Conservation (phyloP, 2,329 filamentous ascomycete genomes). For the Graphiopsis chlorocephala region DNA sequence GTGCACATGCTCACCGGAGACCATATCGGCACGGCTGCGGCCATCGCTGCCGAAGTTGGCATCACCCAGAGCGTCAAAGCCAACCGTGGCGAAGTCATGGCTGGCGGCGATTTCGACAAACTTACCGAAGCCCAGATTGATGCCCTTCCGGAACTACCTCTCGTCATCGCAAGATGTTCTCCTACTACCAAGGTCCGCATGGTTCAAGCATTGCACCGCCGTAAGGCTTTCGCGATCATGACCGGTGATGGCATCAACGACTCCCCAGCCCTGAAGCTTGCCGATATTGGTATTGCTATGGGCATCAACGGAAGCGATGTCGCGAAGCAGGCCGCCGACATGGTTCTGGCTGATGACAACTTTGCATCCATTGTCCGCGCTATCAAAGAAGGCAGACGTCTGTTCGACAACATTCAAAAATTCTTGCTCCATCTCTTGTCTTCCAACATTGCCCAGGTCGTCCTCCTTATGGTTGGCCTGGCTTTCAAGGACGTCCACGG, state of each 20-base stretch:
- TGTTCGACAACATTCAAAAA: conserved; percentile 44
- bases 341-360: conserved; percentile 42
- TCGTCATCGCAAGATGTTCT: conserved; percentile 44
- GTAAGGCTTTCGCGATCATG: conserved; percentile 38
- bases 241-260: conserved; percentile 42
- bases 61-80: conserved; percentile 32
- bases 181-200: conserved; percentile 45
- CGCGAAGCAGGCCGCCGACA: conserved; percentile 41
- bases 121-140: conserved; percentile 41
- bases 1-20: conserved; percentile 52
- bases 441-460: conserved; percentile 45
- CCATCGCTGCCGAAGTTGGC: conserved; percentile 47
- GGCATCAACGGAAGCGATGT: conserved; percentile 40
- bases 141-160: conserved; percentile 37
- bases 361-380: conserved; percentile 41
- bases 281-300: conserved; percentile 43
- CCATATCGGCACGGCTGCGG: conserved; percentile 45
- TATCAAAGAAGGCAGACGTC: conserved; percentile 40
- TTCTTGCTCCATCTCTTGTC: conserved; percentile 46
- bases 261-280: conserved; percentile 39
- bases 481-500: conserved; percentile 41
- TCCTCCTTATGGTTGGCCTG: conserved; percentile 43
- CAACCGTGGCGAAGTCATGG: conserved; percentile 34
- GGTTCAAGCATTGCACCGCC: conserved; percentile 40
- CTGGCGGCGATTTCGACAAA: conserved; percentile 42